Evolutionary conservation across 2,329 filamentous ascomycete species (phyloP).

Genomic region (Graphiopsis chlorocephala): DNA sequence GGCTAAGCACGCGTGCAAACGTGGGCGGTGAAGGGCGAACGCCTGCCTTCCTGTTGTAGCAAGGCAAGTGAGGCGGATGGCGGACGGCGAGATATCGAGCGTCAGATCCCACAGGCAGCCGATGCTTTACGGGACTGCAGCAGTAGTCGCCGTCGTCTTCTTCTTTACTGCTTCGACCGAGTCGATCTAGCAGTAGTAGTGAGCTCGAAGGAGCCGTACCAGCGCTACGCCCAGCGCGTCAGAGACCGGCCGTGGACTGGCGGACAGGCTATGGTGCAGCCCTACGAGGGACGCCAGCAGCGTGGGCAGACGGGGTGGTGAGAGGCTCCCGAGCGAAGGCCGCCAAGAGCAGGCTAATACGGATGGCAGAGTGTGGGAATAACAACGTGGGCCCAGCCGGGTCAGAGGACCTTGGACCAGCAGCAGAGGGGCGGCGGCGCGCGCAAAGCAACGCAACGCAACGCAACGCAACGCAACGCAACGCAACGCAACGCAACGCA

Average conservation of each 20-base stretch:
- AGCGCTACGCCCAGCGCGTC: constrained; percentile 11
- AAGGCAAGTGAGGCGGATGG: background rate
- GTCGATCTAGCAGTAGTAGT: background rate
- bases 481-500: background rate
- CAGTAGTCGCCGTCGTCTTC: background rate
- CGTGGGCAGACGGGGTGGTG: background rate
- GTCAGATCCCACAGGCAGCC: background rate
- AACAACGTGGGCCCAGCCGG: constrained; percentile 9
- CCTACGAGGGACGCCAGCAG: constrained; percentile 5
- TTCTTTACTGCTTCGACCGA: background rate
- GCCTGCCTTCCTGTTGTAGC: background rate
- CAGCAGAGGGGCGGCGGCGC: background rate
- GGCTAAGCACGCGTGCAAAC: constrained; percentile 2
- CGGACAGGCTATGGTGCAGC: background rate
- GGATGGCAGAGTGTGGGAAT: constrained; percentile 3
- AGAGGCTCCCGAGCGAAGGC: background rate
- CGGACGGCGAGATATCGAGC: background rate
- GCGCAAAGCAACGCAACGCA: background rate
- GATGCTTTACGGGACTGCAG: background rate
- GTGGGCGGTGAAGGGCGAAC: constrained; percentile 11
- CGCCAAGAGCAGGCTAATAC: constrained; percentile 12
- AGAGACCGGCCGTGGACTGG: background rate
- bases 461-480: constrained; percentile 1
- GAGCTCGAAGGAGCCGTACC: constrained; percentile 1
- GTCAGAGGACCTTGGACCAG: background rate